Evolutionary conservation across 2,329 filamentous ascomycete genomes (phyloP), one percentile per base, ranked within the genome.

Genomic region (Ascosphaera acerosa): DNA sequence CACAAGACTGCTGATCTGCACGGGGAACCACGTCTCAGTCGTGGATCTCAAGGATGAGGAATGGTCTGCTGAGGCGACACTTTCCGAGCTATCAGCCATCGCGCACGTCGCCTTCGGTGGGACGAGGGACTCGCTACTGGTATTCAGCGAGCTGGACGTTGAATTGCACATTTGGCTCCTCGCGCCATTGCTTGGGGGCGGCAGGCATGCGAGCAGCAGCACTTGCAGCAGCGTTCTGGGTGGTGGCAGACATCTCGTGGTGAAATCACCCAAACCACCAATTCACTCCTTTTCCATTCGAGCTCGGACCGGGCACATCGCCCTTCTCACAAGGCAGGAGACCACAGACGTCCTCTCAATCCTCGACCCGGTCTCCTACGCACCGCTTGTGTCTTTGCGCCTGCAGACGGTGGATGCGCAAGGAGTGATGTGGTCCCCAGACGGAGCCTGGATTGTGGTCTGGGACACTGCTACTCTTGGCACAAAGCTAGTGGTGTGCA

Each of bases 371-470:
- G 34, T 38, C 18, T 44, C 48, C 1, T 51, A 54, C 32, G 45
- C 49, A 14, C 39, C 47, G 2, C 39, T 53, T 4, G 41, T 41
- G 6, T 45, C 44, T 6, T 42, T 48, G n/a, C 22, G 31, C 4
- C 42, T 64, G 4, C 39, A 60, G 2, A 68, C 64, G 2, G 42
- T 54, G 10, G 66, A 71, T 48, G 65, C 62, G 1, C 61, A 63
- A 36, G 61, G 60, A 0, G 33, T 71, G 20, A 61, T 59, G 42
- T 71, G 66, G 65, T 68, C 62, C 37, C 55, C 58, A 0, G 62
- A 69, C 44, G 64, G 66, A 3, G 52, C 54, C 35, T 71, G 66
- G 66, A 48, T 70, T 35, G 61, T 57, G 1, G 43, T 69, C 3
- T 61, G 64, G 53, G 66, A 70, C 40, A 48, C 59, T 18, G 52